phyloP scores from a whole-genome alignment of 1,139 yeast genomes.

The Lodderomyces oxycetoniae region DNA sequence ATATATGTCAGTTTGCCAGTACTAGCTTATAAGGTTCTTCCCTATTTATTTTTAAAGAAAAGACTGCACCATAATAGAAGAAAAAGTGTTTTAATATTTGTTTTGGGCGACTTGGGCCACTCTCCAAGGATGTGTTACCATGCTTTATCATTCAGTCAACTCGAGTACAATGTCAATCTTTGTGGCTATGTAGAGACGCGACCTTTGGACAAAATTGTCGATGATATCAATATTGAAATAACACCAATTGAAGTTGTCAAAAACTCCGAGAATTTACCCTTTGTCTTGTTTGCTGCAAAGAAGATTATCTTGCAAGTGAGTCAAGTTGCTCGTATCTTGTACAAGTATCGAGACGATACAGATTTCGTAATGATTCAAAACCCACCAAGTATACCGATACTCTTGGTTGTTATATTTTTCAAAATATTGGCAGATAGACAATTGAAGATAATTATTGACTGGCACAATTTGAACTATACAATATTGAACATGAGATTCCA shows the following conservation, averaged over 20 bases:
- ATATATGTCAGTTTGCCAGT: conserved; percentile 34
- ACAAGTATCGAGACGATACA: conserved; percentile 52
- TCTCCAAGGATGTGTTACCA: conserved; percentile 96
- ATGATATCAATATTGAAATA: conserved; percentile 50
- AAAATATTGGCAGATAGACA: conserved; percentile 51
- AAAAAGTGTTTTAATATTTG: conserved; percentile 61
- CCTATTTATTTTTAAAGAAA: conserved; percentile 22
- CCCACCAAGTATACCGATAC: conserved; percentile 88
- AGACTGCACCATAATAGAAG: conserved; percentile 15
- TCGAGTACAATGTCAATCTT: conserved; percentile 70
- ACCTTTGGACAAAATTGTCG: conserved; percentile 48
- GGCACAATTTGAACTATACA: conserved; percentile 94
- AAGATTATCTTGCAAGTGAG: conserved; percentile 59
- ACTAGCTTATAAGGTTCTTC: conserved; percentile 33
- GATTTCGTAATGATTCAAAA: conserved; percentile 78
- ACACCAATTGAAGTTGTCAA: conserved; percentile 44
- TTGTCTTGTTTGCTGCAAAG: conserved; percentile 49
- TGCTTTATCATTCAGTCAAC: conserved; percentile 67
- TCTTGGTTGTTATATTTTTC: conserved; percentile 58
- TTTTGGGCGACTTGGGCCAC: conserved; percentile 90
- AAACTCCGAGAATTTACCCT: conserved; percentile 46
- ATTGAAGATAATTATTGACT: conserved; percentile 72
- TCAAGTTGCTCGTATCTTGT: conserved; percentile 41
- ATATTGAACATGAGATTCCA: conserved; percentile 66
- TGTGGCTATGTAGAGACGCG: conserved; percentile 76